These are phyloP conservation scores for Salix koriyanagi DNA, from an alignment of 345 rosid genomes.

Conservation along the genomic window DNA sequence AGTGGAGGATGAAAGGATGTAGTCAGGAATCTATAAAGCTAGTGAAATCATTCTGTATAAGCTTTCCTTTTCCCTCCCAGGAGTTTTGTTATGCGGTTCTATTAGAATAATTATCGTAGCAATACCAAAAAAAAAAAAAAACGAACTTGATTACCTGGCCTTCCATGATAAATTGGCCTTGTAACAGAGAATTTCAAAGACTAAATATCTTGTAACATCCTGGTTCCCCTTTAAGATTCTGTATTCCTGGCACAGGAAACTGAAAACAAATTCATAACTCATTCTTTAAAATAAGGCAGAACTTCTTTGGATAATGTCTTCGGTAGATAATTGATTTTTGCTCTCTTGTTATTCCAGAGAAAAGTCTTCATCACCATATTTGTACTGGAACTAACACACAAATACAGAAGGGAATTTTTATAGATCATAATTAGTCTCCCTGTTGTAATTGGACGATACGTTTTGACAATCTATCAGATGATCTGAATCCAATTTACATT, in stretches of 20 bases:
- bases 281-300: background rate
- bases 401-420: background rate
- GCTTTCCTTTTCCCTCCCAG: background rate
- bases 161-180: background rate
- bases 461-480: background rate
- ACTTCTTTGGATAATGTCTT: background rate
- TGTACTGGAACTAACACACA: background rate
- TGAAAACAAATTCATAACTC: background rate
- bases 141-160: background rate
- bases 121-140: background rate
- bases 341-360: background rate
- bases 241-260: background rate
- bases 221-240: background rate
- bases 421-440: background rate
- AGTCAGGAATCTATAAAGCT: background rate
- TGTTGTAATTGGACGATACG: slow-evolving; percentile 1
- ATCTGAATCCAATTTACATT: slow-evolving; percentile 14
- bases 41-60: background rate
- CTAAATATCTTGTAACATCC: background rate
- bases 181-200: background rate
- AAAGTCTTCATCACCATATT: background rate
- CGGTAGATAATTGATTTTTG: background rate
- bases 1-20: too few species aligned
- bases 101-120: background rate
- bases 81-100: background rate